Conservation (phyloP, 1,284 basidiomycete genomes). For the Heterobasidion parviporum region DNA sequence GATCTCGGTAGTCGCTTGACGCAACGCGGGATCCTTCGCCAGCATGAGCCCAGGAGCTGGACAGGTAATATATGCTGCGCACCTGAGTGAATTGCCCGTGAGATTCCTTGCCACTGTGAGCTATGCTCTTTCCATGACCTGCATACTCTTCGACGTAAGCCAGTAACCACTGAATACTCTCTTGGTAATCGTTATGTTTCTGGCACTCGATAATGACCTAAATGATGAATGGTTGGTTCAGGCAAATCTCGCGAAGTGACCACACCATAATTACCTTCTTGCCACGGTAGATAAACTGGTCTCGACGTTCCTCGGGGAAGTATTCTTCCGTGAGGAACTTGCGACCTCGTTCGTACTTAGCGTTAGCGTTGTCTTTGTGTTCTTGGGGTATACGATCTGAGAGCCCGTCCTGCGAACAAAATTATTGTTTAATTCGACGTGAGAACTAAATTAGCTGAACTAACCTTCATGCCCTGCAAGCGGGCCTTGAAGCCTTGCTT, state of each 20-base stretch:
- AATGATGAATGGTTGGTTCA: not conserved
- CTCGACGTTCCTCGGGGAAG: conserved; percentile 82
- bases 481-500: conserved; percentile 42
- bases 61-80: not conserved
- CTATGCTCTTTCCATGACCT: conserved; percentile 47
- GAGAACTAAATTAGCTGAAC: conserved; percentile 13
- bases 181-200: conserved; percentile 86
- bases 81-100: conserved; percentile 18
- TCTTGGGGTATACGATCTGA: conserved; percentile 49
- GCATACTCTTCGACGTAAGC: conserved; percentile 71
- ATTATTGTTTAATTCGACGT: not conserved
- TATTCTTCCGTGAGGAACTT: conserved; percentile 71
- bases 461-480: conserved; percentile 26
- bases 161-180: conserved; percentile 72
- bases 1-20: conserved; percentile 57
- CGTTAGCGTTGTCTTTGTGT: conserved; percentile 48
- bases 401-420: conserved; percentile 30
- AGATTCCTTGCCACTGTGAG: conserved; percentile 32
- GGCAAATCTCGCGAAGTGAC: not conserved
- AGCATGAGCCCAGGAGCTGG: not conserved
- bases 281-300: conserved; percentile 73
- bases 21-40: conserved; percentile 44
- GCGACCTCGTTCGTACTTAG: conserved; percentile 45
- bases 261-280: conserved; percentile 51
- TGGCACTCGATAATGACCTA: conserved; percentile 90